Evolutionary conservation across 108 stramenopile genomes (phyloP), one percentile per base, ranked within the genome.

Genomic region (Skeletonema tropicum): DNA sequence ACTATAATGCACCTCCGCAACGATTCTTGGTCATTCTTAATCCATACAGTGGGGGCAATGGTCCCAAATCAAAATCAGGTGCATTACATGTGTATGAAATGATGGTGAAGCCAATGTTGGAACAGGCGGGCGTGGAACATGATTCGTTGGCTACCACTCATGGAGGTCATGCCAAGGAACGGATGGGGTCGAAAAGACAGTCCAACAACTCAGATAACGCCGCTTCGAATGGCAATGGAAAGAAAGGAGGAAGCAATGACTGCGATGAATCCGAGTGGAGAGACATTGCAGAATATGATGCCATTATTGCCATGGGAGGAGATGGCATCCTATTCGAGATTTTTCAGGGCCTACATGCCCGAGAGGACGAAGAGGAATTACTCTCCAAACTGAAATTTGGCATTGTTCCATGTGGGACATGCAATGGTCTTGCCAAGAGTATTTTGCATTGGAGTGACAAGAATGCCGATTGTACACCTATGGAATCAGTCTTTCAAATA

Each of bases 261-360:
- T 14, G 38, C 35, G n/a, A 3, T 36, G 76, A 79, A 60, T 10
- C 48, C 5, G 70, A 68, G 49, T 19, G 14, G 6, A 74, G 61
- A 61, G 89, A 91, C 33, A 63, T 94, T 29, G 68, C 87, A 15
- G 65, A 79, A 23, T 96, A 94, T 73, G 79, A 87, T 57, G 90
- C 80, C 23, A 45, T 94, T 9, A 80, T 94, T 52, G 82, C 86
- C 48, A 73, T 96, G 73, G 93, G 96, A 17, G 96, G 96, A 38
- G 96, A 96, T 76, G 96, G 96, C 2, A 84, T 87, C 14, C 55
- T 96, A n/a, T 89, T 84, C 60, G 92, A 94, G 78, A 83, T 91
- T 29, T 49, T 94, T 63, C 89, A 94, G 62, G 96, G 92, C 5
- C 77, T 93, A 33, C 77, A 80, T 23, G 46, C 64, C 39, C 82